A percentile compares a stretch with the other conserved stretches of the same genome.
Evolutionary conservation across 805 yeast species (phyloP).

Genomic region (Barnettozyma wickerhamii): DNA sequence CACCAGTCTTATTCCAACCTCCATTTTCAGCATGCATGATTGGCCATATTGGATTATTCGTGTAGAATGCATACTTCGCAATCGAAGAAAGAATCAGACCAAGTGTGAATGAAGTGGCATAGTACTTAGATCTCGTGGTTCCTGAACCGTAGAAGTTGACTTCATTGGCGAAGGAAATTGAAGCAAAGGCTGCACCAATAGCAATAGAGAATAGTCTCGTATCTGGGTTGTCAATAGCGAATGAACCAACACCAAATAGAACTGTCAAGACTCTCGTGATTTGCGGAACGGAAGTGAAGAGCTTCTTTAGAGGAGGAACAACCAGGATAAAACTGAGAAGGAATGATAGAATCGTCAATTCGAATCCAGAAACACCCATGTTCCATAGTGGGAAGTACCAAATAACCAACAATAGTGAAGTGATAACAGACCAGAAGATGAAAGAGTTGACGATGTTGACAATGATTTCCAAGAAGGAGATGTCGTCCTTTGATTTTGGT

Average conservation of each 20-base stretch:
- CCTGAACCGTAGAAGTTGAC: constrained; percentile 24
- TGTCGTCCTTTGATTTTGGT: constrained; percentile 22
- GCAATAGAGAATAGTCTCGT: constrained; percentile 61
- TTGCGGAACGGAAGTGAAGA: constrained; percentile 44
- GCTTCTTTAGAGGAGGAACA: constrained; percentile 38
- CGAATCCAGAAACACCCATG: constrained; percentile 97
- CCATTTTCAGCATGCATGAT: constrained; percentile 83
- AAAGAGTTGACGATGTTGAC: constrained; percentile 58
- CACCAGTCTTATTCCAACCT: constrained; percentile 74
- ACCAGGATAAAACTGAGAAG: constrained; percentile 55
- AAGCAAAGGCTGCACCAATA: constrained; percentile 60
- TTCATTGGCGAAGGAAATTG: constrained; percentile 46
- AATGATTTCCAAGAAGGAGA: constrained; percentile 33
- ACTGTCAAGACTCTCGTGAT: constrained; percentile 52
- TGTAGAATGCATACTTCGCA: constrained; percentile 67
- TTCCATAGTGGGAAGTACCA: constrained; percentile 99
- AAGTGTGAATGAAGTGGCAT: constrained; percentile 52
- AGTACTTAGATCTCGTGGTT: constrained; percentile 20
- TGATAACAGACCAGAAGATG: constrained; percentile 79
- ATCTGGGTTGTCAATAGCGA: constrained; percentile 62
- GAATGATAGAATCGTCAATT: constrained; percentile 58
- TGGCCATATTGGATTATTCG: constrained; percentile 97
- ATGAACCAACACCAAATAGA: constrained; percentile 72
- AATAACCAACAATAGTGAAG: constrained; percentile 78
- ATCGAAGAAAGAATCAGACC: constrained; percentile 76